Base-by-base conservation (phyloP, 2,329 filamentous ascomycete species). In the Penicillium sp. region DNA sequence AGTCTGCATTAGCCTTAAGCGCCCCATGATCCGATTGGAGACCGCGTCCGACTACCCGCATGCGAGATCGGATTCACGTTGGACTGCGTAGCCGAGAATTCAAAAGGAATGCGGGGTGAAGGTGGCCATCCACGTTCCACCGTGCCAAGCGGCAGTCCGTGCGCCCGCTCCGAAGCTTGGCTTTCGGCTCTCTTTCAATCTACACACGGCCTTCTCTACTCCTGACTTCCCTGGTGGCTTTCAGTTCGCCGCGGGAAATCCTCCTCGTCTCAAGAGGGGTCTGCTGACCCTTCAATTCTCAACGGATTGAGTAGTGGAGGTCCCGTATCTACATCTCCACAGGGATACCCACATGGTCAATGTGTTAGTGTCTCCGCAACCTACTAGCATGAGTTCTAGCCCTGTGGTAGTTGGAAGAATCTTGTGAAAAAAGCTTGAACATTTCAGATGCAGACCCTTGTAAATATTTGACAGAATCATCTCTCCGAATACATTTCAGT, bases 161-260 rank as follows among this genome's bases (percentile, higher is more conserved):
- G 46, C 46, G 5, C 38, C 46, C 9, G 18, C 44, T 22, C 14
- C 34, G 38, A 48, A 48, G 46, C 46, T 48, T 48, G 46, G 46
- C 46, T 8, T 48, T 9, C 8, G 11, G 13, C 7, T 32, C 21
- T 46, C 21, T 16, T 27, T 44, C 27, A 6, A 11, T 24, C 42
- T 44, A 24, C 41, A 44, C 41, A 44, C 27, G 9, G 5, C 10
- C 11, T 24, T 4, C 22, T 5, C 13, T 9, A 11, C 10, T n/a
- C 41, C n/a, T 31, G 31, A 44, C 42, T 44, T 44, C 42, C 42
- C 42, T 44, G 9, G 27, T 22, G 13, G 7, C 8, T 31, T 18
- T 24, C 13, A 29, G 22, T 44, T 44, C 27, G 42, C 42, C 42
- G 42, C 42, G 42, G 42, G n/a, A 31, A 44, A 29, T 44, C 18